Conservation (phyloP, 495 filamentous ascomycete species). For the Talaromyces trachyspermus region DNA sequence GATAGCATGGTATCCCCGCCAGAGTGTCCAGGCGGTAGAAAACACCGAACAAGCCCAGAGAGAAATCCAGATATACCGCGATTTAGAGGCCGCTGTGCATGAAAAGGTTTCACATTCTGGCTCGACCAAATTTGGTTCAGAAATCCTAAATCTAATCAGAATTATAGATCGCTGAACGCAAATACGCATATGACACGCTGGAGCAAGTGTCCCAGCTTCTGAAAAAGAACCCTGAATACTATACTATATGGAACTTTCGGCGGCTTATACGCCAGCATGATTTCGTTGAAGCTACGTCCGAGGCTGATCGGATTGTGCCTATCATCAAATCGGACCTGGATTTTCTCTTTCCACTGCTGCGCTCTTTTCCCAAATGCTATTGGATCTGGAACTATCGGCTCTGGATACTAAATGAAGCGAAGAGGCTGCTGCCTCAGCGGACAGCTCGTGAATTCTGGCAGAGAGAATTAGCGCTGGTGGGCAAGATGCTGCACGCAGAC, state of each 20-base stretch:
- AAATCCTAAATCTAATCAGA: neutral
- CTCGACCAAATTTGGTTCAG: neutral
- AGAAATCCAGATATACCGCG: slow-evolving; percentile 71
- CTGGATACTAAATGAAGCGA: slow-evolving; percentile 73
- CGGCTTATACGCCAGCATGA: slow-evolving; percentile 53
- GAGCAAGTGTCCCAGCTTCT: slow-evolving; percentile 73
- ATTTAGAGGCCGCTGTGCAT: slow-evolving; percentile 59
- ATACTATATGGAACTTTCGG: slow-evolving; percentile 96
- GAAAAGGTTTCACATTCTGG: slow-evolving; percentile 36
- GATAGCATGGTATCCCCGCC: slow-evolving; percentile 74
- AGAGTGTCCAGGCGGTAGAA: slow-evolving; percentile 55
- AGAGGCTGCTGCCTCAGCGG: slow-evolving; percentile 45
- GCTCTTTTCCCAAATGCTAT: slow-evolving; percentile 91
- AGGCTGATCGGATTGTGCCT: slow-evolving; percentile 28
- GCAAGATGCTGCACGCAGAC: slow-evolving; percentile 81
- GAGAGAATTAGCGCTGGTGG: slow-evolving; percentile 69
- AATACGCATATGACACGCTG: slow-evolving; percentile 61
- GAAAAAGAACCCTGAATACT: slow-evolving; percentile 89
- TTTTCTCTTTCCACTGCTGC: slow-evolving; percentile 77
- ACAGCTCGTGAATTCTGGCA: slow-evolving; percentile 66
- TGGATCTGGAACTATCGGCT: slow-evolving; percentile 98
- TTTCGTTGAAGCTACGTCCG: slow-evolving; percentile 25
- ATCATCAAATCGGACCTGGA: slow-evolving; percentile 62
- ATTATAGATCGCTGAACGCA: slow-evolving; percentile 44
- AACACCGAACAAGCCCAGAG: slow-evolving; percentile 60